Evolutionary conservation across 495 filamentous ascomycete species (phyloP), one percentile per base, ranked within the genome.

Genomic region (Hypoxylon intermedium): DNA sequence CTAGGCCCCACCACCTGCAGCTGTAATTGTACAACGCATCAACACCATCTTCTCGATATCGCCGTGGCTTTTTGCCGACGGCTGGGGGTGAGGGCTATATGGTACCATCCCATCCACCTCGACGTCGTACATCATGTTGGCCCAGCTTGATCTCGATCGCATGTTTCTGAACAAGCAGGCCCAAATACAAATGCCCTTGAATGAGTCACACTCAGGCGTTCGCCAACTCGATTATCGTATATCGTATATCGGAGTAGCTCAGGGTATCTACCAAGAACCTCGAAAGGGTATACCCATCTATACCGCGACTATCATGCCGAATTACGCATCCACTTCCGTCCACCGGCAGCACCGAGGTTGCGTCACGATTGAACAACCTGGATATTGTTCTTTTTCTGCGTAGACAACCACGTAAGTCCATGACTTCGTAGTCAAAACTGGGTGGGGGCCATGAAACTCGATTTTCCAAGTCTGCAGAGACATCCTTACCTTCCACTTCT

Each of bases 351-450:
- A 9, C 38, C 26, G 43, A 48, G 23, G 30, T 47, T 44, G 28
- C 56, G 44, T 75, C 72, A 77, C 78, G 79, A 89, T 74, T 94
- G 90, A 49, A 98, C 93, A 57, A 98, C 91, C 74, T 97, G 93
- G 52, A 98, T 85, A 69, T 97, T 97, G 78, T 98, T 96, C 87
- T 97, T 97, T 73, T 97, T 97, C 94, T 98, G 47, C 44, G 71
- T 68, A 68, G 6, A 50, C 23, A 47, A 64, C 5, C 44, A 24
- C 47, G 47, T 61, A 74, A 73, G 58, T 54, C 24, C 36, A 59
- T 31, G 33, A 41, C 41, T 43, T 42, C 36, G 50, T 36, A 36
- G 51, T 65, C 38, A 33, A 62, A 20, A 33, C 19, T 19, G 43
- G 49, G 65, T 30, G 61, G 34, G 58, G 41, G 44, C 26, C 47